phyloP scores from a whole-genome alignment of 2,329 filamentous ascomycete genomes.

The Scopulariopsis brevicaulis region DNA sequence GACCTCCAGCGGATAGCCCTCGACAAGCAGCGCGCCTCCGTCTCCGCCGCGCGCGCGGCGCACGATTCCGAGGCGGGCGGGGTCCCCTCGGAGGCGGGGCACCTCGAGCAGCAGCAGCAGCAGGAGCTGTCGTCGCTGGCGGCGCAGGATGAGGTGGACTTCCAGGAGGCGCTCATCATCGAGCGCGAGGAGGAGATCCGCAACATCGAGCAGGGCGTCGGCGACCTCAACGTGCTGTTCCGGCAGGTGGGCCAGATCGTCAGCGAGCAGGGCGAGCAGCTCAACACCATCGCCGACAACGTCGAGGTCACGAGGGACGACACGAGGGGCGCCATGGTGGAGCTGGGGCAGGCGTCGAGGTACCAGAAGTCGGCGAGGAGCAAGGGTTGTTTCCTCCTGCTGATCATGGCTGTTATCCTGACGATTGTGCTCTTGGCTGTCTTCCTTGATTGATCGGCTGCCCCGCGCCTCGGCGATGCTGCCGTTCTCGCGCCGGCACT shows the following conservation, averaged over 20 bases:
- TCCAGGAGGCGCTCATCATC: conserved; percentile 89
- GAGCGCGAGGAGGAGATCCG: conserved; percentile 96
- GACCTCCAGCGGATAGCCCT: conserved; percentile 78
- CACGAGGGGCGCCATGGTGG: conserved; percentile 73
- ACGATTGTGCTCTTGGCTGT: conserved; percentile 84
- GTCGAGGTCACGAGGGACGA: conserved; percentile 74
- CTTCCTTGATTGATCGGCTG: conserved; percentile 51
- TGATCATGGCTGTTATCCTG: conserved; percentile 81
- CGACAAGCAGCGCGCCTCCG: conserved; percentile 83
- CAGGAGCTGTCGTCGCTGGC: conserved; percentile 74
- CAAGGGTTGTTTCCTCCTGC: conserved; percentile 83
- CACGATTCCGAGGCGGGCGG: conserved; percentile 46
- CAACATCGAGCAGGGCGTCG: conserved; percentile 93
- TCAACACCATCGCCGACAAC: conserved; percentile 81
- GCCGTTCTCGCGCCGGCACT: conserved; percentile 12
- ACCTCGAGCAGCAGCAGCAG: conserved; percentile 47
- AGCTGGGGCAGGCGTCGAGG: conserved; percentile 73
- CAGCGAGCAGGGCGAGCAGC: conserved; percentile 78
- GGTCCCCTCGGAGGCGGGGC: conserved; percentile 15
- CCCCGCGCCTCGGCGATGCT: conserved; percentile 4
- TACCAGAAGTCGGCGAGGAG: conserved; percentile 94
- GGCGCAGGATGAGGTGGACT: conserved; percentile 90
- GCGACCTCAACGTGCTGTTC: conserved; percentile 93
- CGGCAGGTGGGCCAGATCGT: conserved; percentile 97
- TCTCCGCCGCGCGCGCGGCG: conserved; percentile 66